Base-by-base conservation (phyloP, 129 eudicot genomes). In the Lactuca sativa region DNA sequence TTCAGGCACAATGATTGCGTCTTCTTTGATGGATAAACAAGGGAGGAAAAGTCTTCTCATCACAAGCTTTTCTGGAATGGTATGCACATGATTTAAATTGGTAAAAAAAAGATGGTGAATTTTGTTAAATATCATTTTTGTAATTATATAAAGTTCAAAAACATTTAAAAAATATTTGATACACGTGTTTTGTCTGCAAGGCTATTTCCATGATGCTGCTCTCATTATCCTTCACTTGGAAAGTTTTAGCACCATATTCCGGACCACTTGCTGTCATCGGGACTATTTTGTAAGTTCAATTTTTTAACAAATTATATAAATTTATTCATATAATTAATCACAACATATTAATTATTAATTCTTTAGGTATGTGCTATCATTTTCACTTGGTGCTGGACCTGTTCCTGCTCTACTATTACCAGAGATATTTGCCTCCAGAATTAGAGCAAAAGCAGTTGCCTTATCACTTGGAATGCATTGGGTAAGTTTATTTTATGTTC, bases 351-450 rank as follows among this genome's bases (percentile, higher is more conserved):
- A 21, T 21, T 21, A 21, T 12, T 13, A 7, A 67, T 41, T 69
- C n/a, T 37, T 8, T 76, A 92, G 97, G 51, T 92, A 92, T 15
- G 96, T 92, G 64, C 66, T 92, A 53, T 92, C 96, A 44, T 92
- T 92, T 59, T 88, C 97, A 12, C 96, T 92, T 73, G 97, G 97
- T 67, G 97, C 97, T 55, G 97, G 97, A 62, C 97, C 97, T 44
- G 97, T 92, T 62, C 97, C 97, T 61, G 96, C 93, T 69, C 95
- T 92, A 62, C 81, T 92, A 71, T 91, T 92, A 62, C 97, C 97
- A 3, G 97, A 92, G 62, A 92, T 92, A 31, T 92, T 92, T 57
- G 87, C 97, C 57, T 92, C 96, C n/a, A 84, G 97, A 74, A 92
- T 92, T 60, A 86, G 97, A 84, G 97, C 97, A 53, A 92, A 92